Conservation (phyloP, 768 basidiomycete genomes). For the Pilatotrama ljubarskyi region DNA sequence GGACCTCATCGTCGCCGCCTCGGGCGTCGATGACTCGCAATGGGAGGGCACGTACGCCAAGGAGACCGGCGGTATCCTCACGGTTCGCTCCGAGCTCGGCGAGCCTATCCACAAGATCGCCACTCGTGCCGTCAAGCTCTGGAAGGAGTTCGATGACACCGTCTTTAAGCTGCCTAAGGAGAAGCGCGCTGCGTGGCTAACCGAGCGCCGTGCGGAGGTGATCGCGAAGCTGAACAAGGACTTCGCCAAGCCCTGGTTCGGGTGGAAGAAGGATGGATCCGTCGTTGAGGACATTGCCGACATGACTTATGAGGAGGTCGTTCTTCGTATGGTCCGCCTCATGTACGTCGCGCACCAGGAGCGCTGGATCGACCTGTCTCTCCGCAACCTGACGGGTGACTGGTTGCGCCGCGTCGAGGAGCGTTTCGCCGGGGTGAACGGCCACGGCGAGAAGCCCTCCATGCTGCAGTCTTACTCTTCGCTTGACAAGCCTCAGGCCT, state of each 20-base stretch:
- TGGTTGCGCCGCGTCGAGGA: constrained; percentile 97
- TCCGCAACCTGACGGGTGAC: constrained; percentile 93
- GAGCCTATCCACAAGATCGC: constrained; percentile 99
- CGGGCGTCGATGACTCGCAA: constrained; percentile 85
- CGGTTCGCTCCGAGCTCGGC: constrained; percentile 95
- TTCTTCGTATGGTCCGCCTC: constrained; percentile 85
- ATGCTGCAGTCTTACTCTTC: constrained; percentile 79
- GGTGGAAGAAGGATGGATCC: constrained; percentile 88
- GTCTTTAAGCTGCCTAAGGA: constrained; percentile 96
- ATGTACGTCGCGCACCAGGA: constrained; percentile 93
- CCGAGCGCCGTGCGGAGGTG: constrained; percentile 83
- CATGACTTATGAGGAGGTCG: constrained; percentile 98
- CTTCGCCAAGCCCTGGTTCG: constrained; percentile 97
- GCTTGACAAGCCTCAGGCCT: constrained; percentile 78
- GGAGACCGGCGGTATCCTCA: constrained; percentile 94
- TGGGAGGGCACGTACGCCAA: constrained; percentile 96
- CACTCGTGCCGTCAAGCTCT: constrained; percentile 93
- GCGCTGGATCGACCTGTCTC: constrained; percentile 90
- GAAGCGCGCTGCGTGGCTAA: constrained; percentile 88
- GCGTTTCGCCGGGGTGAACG: constrained; percentile 89
- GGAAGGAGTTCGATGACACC: constrained; percentile 98
- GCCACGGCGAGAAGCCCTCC: constrained; percentile 73
- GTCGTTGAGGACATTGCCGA: constrained; percentile 86
- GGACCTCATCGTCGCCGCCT: constrained; percentile 91
- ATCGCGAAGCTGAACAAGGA: constrained; percentile 92